These are phyloP conservation scores for Thermomyces lanuginosus DNA, from an alignment of 2,329 filamentous ascomycete genomes.

Conservation along the genomic window DNA sequence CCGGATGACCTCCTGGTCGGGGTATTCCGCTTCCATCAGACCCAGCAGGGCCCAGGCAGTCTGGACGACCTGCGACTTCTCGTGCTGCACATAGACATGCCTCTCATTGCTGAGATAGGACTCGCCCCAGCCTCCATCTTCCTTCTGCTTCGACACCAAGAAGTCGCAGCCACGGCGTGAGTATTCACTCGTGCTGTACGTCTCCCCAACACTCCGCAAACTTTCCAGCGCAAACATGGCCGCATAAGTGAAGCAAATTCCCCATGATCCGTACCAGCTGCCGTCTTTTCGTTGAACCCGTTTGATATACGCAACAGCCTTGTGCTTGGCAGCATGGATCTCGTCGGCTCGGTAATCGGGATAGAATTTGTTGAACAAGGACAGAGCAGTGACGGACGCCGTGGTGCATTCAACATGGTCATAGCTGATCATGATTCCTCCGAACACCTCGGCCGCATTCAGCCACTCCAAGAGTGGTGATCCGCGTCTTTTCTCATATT, in stretches of 20 bases:
- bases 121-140: slow-evolving; percentile 92
- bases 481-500: slow-evolving; percentile 72
- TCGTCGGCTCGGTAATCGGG: slow-evolving; percentile 63
- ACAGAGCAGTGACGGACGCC: slow-evolving; percentile 74
- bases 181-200: slow-evolving; percentile 54
- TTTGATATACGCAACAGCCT: slow-evolving; percentile 71
- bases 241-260: slow-evolving; percentile 94
- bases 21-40: slow-evolving; percentile 68
- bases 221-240: slow-evolving; percentile 92
- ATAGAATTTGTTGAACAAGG: slow-evolving; percentile 65
- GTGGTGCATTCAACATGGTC: slow-evolving; percentile 97
- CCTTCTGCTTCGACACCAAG: slow-evolving; percentile 65
- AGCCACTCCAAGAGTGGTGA: slow-evolving; percentile 65
- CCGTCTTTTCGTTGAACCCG: slow-evolving; percentile 61
- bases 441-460: slow-evolving; percentile 94
- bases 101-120: slow-evolving; percentile 75
- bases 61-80: slow-evolving; percentile 76
- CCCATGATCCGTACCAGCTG: slow-evolving; percentile 97
- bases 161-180: slow-evolving; percentile 70
- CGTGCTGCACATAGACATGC: slow-evolving; percentile 61
- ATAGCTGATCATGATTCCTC: slow-evolving; percentile 95
- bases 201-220: slow-evolving; percentile 65
- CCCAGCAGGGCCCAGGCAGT: slow-evolving; percentile 81
- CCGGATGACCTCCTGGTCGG: slow-evolving; percentile 53
- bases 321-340: slow-evolving; percentile 53